Base-by-base conservation (phyloP, 176 grass and related monocot species). In the Thinopyrum elongatum region DNA sequence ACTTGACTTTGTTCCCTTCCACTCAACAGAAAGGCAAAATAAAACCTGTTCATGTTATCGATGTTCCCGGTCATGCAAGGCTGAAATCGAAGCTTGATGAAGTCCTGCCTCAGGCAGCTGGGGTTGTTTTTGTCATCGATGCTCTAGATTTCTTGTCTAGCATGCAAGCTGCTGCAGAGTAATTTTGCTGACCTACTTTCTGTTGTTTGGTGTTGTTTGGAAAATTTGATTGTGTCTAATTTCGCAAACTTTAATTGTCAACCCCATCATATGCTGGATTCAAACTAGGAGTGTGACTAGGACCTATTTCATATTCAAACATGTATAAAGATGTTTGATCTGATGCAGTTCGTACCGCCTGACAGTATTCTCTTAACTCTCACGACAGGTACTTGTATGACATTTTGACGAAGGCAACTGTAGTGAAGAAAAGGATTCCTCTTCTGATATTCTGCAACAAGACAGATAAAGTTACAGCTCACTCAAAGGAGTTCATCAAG, bases 391-490 rank as follows among this genome's bases (percentile, higher is more conserved):
- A 95, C 53, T 76, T 98, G 64, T 98, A 98, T 90, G 96, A 98
- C 66, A 94, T 98, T 86, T 59, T 98, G 74, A 98, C 93, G 8
- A 98, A 98, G 89, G 85, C 90, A 53, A 83, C 76, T 83, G 46
- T 94, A 85, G 93, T 91, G 78, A 95, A 92, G 86, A 93, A 89
- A 84, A 92, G 42, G 89, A 62, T 91, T 46, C 93, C 93, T 77
- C 58, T 98, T 61, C 76, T 98, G 84, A 91, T 98, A 88, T 81
- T 98, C 62, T 98, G 93, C 87, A 98, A 98, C 79, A 98, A 95
- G 90, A 92, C 91, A 71, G 92, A 98, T 89, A 98, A 95, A 88
- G 93, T 98, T 91, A 98, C 92, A 77, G 96, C 96, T 83, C 96
- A 98, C 84, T 92, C 93, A 4, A 95, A 95, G 88, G 96, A 98